These are phyloP conservation scores for Cucurbita moschata DNA, from an alignment of 306 rosid genomes.

Conservation along the genomic window DNA sequence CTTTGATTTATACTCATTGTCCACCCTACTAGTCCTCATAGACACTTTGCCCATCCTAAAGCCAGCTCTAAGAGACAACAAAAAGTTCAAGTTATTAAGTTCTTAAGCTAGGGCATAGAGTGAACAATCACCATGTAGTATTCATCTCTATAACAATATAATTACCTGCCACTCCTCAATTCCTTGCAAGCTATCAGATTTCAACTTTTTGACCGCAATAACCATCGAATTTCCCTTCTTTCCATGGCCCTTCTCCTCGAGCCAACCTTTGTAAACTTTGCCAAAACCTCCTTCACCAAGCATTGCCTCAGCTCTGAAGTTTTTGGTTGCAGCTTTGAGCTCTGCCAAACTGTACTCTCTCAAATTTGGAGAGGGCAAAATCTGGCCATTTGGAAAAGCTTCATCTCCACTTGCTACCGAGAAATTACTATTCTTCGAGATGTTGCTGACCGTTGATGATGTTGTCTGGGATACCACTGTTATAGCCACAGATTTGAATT, in stretches of 20 bases:
- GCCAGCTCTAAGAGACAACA: background rate
- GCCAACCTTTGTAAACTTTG: slow-evolving; percentile 79
- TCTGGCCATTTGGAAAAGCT: slow-evolving; percentile 41
- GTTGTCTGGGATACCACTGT: slow-evolving; percentile 35
- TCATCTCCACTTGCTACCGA: slow-evolving; percentile 42
- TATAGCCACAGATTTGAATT: slow-evolving; percentile 3
- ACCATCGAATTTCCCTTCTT: slow-evolving; percentile 40
- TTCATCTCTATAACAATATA: background rate
- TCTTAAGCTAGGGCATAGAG: background rate
- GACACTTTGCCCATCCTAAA: background rate
- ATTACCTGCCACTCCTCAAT: slow-evolving; percentile 85
- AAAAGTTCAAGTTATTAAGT: background rate
- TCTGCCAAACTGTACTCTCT: slow-evolving; percentile 60
- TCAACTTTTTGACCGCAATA: slow-evolving; percentile 81
- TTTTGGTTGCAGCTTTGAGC: slow-evolving; percentile 58
- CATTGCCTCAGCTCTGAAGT: slow-evolving; percentile 58
- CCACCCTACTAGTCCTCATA: background rate
- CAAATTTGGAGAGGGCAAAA: slow-evolving; percentile 53
- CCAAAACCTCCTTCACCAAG: slow-evolving; percentile 99
- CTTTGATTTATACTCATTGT: background rate
- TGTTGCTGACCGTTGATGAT: slow-evolving; percentile 30
- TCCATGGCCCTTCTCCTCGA: slow-evolving; percentile 48
- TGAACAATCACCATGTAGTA: background rate
- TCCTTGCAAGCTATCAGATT: slow-evolving; percentile 84
- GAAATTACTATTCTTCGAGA: slow-evolving; percentile 46